phyloP scores from a whole-genome alignment of 2,329 filamentous ascomycete genomes.

The Fusarium sp. region DNA sequence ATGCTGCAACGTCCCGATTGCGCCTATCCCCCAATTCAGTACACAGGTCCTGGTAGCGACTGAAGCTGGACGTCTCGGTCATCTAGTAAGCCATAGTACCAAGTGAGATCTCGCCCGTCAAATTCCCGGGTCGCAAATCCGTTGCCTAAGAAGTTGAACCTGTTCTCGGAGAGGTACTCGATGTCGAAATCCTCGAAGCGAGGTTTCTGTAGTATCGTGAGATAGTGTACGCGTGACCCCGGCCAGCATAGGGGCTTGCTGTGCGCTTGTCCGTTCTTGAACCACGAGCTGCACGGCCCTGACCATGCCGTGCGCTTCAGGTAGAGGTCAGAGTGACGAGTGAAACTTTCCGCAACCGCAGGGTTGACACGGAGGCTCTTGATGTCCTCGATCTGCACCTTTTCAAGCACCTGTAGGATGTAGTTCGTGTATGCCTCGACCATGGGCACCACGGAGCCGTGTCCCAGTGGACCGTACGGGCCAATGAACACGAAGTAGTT shows the following conservation, averaged over 20 bases:
- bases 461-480: neutral
- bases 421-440: neutral
- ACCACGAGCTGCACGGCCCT: neutral
- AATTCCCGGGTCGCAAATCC: neutral
- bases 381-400: neutral
- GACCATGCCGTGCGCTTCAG: neutral
- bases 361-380: neutral
- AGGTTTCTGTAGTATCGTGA: neutral
- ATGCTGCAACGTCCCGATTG: no score
- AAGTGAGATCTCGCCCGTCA: neutral
- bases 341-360: neutral
- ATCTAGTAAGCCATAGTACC: slow-evolving; percentile 7
- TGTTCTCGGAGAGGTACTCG: neutral
- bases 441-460: neutral
- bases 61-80: neutral
- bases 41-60: no score
- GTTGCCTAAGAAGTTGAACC: slow-evolving; percentile 2
- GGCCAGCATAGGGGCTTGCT: neutral
- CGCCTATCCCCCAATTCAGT: no score
- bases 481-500: neutral
- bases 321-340: neutral
- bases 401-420: neutral
- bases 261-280: neutral
- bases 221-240: neutral
- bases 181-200: slow-evolving; percentile 10